A percentile compares a stretch with the other conserved stretches of the same genome.
Conservation (phyloP, 345 rosid genomes). For the Brassica cretica region DNA sequence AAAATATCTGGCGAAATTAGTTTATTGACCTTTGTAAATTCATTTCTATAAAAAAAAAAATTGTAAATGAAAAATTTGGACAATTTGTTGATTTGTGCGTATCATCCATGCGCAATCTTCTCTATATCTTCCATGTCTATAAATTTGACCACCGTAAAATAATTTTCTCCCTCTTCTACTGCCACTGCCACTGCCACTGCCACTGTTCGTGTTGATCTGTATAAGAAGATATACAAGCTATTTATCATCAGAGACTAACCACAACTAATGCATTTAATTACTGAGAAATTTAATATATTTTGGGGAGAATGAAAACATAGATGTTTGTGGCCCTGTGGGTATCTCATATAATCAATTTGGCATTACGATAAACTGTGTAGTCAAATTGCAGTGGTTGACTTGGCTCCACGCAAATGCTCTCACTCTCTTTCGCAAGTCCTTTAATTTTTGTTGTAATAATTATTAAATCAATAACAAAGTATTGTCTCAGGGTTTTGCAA, state of each 20-base stretch:
- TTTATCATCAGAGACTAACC: neutral
- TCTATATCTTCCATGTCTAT: too few relatives aligned
- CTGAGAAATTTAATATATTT: neutral
- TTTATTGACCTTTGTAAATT: too few relatives aligned
- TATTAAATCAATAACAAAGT: conserved; percentile 18
- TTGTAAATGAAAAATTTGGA: too few relatives aligned
- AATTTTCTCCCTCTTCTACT: too few relatives aligned
- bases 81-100: too few relatives aligned
- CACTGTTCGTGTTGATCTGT: neutral
- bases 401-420: conserved; percentile 26
- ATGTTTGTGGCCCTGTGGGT: neutral
- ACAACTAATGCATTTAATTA: neutral
- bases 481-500: too few relatives aligned
- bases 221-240: neutral
- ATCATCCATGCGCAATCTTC: too few relatives aligned
- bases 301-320: neutral
- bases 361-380: neutral
- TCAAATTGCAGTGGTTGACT: neutral
- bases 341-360: conserved; percentile 2
- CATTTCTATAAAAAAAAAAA: too few relatives aligned
- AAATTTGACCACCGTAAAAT: too few relatives aligned
- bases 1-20: too few relatives aligned
- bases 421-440: neutral
- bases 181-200: too few relatives aligned
- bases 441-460: conserved; percentile 11